Evolutionary conservation across 106 monocot genomes (phyloP).

Genomic region (Amphibolis antarctica): DNA sequence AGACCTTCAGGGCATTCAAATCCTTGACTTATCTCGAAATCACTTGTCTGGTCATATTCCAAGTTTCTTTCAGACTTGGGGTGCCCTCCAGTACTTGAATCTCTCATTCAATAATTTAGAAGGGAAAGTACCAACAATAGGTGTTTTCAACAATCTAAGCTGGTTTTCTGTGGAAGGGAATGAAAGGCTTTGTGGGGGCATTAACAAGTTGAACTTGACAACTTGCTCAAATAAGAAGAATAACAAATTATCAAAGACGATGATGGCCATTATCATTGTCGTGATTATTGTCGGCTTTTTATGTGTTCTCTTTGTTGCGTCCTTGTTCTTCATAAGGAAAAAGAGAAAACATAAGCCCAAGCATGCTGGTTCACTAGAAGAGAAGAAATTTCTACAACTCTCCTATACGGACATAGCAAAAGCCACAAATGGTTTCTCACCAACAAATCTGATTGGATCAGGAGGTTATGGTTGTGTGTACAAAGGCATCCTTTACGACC

Average conservation of each 20-base stretch:
- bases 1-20: not conserved
- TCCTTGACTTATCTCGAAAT: not conserved
- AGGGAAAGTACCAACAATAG: conserved; percentile 1
- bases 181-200: conserved; percentile 3
- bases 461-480: conserved; percentile 7
- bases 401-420: not conserved
- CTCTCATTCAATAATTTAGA: conserved; percentile 6
- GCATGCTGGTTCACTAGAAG: not conserved
- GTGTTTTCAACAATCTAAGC: not conserved
- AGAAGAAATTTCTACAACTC: not conserved
- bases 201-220: not conserved
- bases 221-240: not conserved
- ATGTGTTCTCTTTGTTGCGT: not conserved
- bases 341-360: not conserved
- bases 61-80: not conserved
- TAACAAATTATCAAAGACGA: not conserved
- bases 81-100: not conserved
- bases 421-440: conserved; percentile 2
- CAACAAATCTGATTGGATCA: conserved; percentile 3
- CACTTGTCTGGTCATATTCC: not conserved
- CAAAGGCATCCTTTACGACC: not conserved
- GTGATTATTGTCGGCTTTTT: not conserved
- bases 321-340: not conserved
- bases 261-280: not conserved
- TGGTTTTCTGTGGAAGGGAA: conserved; percentile 5